phyloP scores from a whole-genome alignment of 2,329 filamentous ascomycete species.

The Pseudogymnoascus sp. region DNA sequence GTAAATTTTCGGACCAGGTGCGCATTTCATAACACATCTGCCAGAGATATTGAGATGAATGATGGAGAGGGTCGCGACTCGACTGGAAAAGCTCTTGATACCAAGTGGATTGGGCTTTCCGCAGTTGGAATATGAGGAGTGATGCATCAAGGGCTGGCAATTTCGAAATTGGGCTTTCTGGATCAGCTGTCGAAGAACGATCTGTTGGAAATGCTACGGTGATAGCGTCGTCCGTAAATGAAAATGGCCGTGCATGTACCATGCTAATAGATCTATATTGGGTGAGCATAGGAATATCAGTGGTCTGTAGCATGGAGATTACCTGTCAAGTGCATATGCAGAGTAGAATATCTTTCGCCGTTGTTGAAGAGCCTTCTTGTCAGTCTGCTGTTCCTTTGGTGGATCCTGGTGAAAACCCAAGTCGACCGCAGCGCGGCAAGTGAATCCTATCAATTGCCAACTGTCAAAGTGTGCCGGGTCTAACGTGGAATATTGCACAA shows the following conservation, averaged over 20 bases:
- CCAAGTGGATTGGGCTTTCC: conserved; percentile 79
- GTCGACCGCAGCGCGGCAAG: conserved; percentile 79
- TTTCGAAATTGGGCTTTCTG: conserved; percentile 23
- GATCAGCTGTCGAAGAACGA: conserved; percentile 18
- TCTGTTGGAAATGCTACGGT: conserved; percentile 68
- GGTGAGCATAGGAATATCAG: conserved; percentile 14
- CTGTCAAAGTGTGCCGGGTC: conserved; percentile 88
- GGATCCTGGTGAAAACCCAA: conserved; percentile 90
- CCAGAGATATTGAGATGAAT: conserved; percentile 67
- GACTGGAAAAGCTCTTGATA: conserved; percentile 85
- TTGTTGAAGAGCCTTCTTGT: conserved; percentile 65
- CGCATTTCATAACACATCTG: conserved; percentile 68
- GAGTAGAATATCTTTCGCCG: conserved; percentile 83
- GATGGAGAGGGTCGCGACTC: conserved; percentile 58
- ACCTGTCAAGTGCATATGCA: conserved; percentile 84
- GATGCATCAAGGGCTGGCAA: conserved; percentile 55
- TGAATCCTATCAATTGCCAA: conserved; percentile 89
- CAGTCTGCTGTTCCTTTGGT: conserved; percentile 58
- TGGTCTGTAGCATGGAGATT: conserved; percentile 21
- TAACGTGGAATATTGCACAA: conserved; percentile 83
- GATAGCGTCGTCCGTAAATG: conserved; percentile 83
- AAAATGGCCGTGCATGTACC: conserved; percentile 80
- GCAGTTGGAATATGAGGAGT: conserved; percentile 70
- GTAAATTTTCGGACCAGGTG: conserved; percentile 74
- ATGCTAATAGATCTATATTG: conserved; percentile 69